phyloP scores from a whole-genome alignment of 257 asterid genomes.

The Haberlea rhodopensis region DNA sequence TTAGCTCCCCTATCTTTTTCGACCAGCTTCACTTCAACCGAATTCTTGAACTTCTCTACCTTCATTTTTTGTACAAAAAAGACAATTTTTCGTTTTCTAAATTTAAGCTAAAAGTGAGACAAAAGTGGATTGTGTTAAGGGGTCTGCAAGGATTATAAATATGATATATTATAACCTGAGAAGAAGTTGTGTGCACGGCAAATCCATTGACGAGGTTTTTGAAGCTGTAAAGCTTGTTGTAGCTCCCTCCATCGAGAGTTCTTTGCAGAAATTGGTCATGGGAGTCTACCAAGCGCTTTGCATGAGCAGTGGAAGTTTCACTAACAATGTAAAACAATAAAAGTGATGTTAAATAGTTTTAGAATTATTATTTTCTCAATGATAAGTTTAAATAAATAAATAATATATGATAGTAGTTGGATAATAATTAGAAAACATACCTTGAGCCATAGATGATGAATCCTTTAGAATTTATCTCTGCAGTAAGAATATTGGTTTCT shows the following conservation, averaged over 20 bases:
- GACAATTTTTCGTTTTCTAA: neutral
- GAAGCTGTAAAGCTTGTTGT: conserved; percentile 78
- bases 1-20: conserved; percentile 73
- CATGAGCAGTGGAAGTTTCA: conserved; percentile 52
- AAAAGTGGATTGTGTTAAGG: neutral
- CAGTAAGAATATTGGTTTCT: no score
- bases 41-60: conserved; percentile 50
- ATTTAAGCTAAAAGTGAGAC: neutral
- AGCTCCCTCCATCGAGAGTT: conserved; percentile 56
- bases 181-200: conserved; percentile 64
- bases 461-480: no score
- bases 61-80: conserved; percentile 9
- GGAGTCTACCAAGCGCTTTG: conserved; percentile 50
- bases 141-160: no score
- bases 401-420: no score
- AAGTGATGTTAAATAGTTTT: neutral
- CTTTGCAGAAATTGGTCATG: conserved; percentile 61
- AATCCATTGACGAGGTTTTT: conserved; percentile 76
- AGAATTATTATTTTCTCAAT: no score
- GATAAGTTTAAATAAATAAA: no score
- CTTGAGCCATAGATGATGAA: no score
- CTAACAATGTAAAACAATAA: conserved; percentile 25
- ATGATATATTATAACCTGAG: conserved; percentile 50
- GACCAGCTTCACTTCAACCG: conserved; percentile 53
- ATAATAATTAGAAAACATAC: no score